Conservation (phyloP, 2,329 filamentous ascomycete genomes). For the Neophaeococcomyces mojaviensis region DNA sequence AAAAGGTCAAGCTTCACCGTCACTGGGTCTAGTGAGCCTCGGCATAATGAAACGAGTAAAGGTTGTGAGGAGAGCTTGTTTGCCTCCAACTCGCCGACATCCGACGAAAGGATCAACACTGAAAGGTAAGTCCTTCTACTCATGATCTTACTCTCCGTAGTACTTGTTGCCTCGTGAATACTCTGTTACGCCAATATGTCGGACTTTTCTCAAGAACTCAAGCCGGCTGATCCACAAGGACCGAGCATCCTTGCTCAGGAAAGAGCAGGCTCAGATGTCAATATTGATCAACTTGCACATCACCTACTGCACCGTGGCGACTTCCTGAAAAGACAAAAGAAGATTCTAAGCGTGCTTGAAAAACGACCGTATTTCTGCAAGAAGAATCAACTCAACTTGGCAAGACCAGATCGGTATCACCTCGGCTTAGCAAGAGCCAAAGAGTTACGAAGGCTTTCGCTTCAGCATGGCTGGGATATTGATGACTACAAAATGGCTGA, state of each 20-base stretch:
- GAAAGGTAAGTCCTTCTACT: not conserved
- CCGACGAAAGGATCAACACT: not conserved
- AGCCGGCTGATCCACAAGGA: constrained; percentile 39
- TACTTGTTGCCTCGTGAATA: too few species aligned
- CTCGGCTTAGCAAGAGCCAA: constrained; percentile 47
- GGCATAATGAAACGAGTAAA: not conserved
- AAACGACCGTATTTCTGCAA: constrained; percentile 45
- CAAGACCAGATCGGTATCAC: constrained; percentile 45
- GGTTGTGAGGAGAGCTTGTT: constrained; percentile 1
- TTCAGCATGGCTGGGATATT: constrained; percentile 41
- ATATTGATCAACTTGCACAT: constrained; percentile 37
- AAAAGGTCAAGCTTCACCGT: not conserved
- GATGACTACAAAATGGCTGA: constrained; percentile 47
- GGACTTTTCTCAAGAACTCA: constrained; percentile 43
- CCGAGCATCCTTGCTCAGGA: constrained; percentile 40
- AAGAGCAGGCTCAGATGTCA: constrained; percentile 37
- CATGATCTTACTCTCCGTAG: too few species aligned
- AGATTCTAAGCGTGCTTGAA: constrained; percentile 38
- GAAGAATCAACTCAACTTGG: constrained; percentile 43
- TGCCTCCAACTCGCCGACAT: not conserved
- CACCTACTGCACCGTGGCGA: constrained; percentile 42
- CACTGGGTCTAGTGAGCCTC: not conserved
- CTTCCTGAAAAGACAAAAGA: constrained; percentile 42
- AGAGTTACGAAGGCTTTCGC: constrained; percentile 39
- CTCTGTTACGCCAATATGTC: constrained; percentile 24